Base-by-base conservation (phyloP, 495 filamentous ascomycete species). In the Penicillium pancosmium region DNA sequence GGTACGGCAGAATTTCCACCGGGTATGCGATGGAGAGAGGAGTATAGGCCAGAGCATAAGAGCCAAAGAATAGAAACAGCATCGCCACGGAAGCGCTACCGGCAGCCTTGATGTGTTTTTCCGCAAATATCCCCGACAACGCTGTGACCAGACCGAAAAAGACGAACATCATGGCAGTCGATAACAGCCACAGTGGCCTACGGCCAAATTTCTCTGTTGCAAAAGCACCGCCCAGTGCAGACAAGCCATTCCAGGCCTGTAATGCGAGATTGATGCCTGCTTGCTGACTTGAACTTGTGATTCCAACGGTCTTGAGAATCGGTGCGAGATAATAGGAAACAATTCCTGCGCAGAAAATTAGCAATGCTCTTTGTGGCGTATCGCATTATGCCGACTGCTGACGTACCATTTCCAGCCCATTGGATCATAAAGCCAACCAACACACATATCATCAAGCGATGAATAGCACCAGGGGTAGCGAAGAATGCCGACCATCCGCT, bases 11-110 rank as follows among this genome's bases (percentile, higher is more conserved):
- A 35, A 83, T 80, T 67, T 89, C 87, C 21, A 85, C 81, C 1
- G 84, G 84, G 73, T 88, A 90, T 35, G 88, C 72, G 49, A 80
- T 82, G 60, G 86, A 84, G n/a, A 88, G 73, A 0, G 85, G 84
- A 18, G 15, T 44, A 10, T 16, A 44, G 41, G n/a, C 41, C 15
- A 44, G 6, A 13, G 15, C 16, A 19, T 44, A 44, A 19, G 16
- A 44, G n/a, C 15, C 16, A n/a, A 16, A 44, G 41, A 44, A 44
- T 2, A 44, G 41, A 13, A 44, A 44, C 1, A 44, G 41, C 41
- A 44, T 44, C 2, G 41, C 41, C n/a, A 44, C 16, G n/a, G 16
- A 16, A 9, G 41, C 16, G 8, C 15, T 16, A 16, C 41, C 41
- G 13, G 41, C 41, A 9, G 41, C 41, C 41, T 44, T 44, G 16